Base-by-base conservation (phyloP, 1,284 basidiomycete genomes). In the Cutaneotrichosporon cutaneum region DNA sequence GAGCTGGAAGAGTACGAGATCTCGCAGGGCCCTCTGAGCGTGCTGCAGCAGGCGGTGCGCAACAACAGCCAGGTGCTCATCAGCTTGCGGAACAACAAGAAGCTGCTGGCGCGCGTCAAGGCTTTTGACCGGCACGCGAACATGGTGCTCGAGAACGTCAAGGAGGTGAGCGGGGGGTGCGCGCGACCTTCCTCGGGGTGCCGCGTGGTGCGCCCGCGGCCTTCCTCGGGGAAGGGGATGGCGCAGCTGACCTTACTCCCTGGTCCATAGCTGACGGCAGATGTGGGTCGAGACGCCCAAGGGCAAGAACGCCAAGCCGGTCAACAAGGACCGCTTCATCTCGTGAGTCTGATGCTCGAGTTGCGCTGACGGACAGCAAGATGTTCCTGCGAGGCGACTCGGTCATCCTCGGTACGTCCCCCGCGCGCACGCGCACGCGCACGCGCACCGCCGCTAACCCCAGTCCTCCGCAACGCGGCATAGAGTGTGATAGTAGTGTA, bases 231-330 rank as follows among this genome's bases (percentile, higher is more conserved):
- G 35, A 36, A 11, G 10, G 10, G 11, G 35, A 11, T 36, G 10
- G 35, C 35, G 11, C 35, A 13, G 35, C 35, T 3, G 3, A n/a
- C 39, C 18, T 42, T 42, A 36, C 35, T 36, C 16, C n/a, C n/a
- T n/a, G n/a, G n/a, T n/a, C n/a, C n/a, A n/a, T n/a, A 16, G 39
- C 39, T 42, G 18, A 3, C 33, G 13, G 22, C 66, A 95, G 90
- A 97, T 97, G 95, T 99, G 96, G 96, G 97, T 94, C 30, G 96
- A 99, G 79, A 82, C 90, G 58, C 96, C 96, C 24, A 99, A 98
- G 81, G 93, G 93, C 56, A 99, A 98, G 83, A 93, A 92, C 77
- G 96, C 96, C 82, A 98, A 98, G 80, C 91, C 96, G 3, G 88
- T 99, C 64, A 98, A 99, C 84, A 97, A 96, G 82, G 94, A 99